phyloP scores from a whole-genome alignment of 106 monocot species.

The Dendrobium huoshanense region DNA sequence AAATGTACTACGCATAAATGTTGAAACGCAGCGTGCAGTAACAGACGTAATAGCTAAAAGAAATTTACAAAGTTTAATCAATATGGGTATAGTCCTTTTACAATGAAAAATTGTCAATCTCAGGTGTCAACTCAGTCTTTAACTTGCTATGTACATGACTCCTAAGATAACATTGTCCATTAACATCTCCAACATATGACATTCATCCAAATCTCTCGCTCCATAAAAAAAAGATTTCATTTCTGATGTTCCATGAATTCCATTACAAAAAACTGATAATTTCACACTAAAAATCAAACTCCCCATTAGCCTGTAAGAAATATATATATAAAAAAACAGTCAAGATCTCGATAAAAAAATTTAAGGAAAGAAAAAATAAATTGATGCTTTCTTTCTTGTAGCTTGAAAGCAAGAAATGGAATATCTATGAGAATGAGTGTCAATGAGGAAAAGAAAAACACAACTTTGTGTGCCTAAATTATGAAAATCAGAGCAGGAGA shows the following conservation, averaged over 20 bases:
- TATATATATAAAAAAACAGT: background rate
- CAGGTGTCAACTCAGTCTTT: constrained; percentile 1
- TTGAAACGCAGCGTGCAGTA: background rate
- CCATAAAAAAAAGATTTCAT: background rate
- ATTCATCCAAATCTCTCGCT: background rate
- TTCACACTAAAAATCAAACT: constrained; percentile 4
- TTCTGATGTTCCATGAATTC: background rate
- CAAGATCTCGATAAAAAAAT: too few relatives aligned
- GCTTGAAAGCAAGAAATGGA: background rate
- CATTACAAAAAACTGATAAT: background rate
- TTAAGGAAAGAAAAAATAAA: too few relatives aligned
- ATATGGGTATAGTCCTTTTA: background rate
- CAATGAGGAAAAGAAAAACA: too few relatives aligned
- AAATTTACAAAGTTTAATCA: constrained; percentile 2
- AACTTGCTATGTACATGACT: background rate
- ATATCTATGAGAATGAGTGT: too few relatives aligned
- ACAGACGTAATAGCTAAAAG: background rate
- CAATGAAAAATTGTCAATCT: background rate
- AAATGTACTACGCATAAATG: background rate
- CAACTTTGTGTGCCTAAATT: too few relatives aligned
- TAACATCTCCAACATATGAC: background rate
- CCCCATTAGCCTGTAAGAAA: constrained; percentile 1
- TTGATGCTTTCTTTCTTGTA: background rate
- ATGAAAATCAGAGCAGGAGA: too few relatives aligned
- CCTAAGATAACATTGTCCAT: background rate